Base-by-base conservation (phyloP, 495 filamentous ascomycete species). In the Penicillium crystallinum region DNA sequence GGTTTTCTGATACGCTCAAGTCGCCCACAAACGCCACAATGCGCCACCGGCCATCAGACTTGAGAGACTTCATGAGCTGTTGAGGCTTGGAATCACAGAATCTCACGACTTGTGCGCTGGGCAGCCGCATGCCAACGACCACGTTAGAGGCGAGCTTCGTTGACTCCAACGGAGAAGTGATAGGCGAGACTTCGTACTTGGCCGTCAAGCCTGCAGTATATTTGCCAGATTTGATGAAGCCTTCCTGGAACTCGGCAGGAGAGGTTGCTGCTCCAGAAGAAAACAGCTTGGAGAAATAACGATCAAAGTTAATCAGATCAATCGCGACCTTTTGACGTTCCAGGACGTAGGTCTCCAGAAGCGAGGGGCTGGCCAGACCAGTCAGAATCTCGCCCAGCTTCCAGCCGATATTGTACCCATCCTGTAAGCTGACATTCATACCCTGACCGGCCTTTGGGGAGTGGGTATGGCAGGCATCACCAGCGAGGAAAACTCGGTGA, bases 261-360 rank as follows among this genome's bases (percentile, higher is more conserved):
- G 61, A 61, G 36, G 65, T 54, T 63, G 69, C 25, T 30, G 62
- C 49, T 61, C 72, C 62, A 2, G 71, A 68, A 5, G 78, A 81
- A 60, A 89, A 88, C 4, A 84, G 64, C 49, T 75, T 74, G 0
- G 86, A 76, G 57, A 86, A 89, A 53, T 77, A 73, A 0, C 82
- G 75, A 51, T 91, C 87, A 54, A 90, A 91, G 30, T 83, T 81
- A 53, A 91, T 87, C 33, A 93, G 66, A 44, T 87, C 78, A n/a
- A 78, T 73, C 2, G 88, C 87, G 15, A 84, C 82, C 55, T 78
- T 78, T 58, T 82, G 73, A 3, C 88, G 76, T 65, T 92, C 88
- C 4, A 78, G 57, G 6, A 85, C 78, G 54, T 91, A 92, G 3
- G 87, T 88, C 56, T 82, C 67, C 1, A 91, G 70, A 3, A 90